These are phyloP conservation scores for Orbilia blumenaviensis DNA, from an alignment of 2,329 filamentous ascomycete species.

Conservation along the genomic window DNA sequence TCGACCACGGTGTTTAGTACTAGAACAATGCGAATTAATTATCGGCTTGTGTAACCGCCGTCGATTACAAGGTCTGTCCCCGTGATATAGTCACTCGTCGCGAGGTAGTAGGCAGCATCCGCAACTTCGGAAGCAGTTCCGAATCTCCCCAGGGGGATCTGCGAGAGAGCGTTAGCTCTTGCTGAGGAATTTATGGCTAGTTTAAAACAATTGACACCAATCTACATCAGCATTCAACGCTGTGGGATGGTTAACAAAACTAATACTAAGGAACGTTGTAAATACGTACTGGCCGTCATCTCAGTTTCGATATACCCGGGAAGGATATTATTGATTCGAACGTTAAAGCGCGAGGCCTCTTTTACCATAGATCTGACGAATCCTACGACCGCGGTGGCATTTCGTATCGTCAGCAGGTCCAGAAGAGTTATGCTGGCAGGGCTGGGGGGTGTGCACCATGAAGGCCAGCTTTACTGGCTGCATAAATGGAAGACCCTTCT, in stretches of 20 bases:
- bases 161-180: slow-evolving; percentile 59
- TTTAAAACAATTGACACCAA: too few species aligned
- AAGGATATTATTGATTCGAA: slow-evolving; percentile 81
- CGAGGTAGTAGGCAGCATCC: slow-evolving; percentile 81
- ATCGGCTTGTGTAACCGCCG: slow-evolving; percentile 71
- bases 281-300: slow-evolving; percentile 78
- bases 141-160: slow-evolving; percentile 74
- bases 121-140: slow-evolving; percentile 77
- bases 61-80: slow-evolving; percentile 88
- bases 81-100: slow-evolving; percentile 81
- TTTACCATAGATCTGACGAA: slow-evolving; percentile 74
- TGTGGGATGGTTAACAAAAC: background rate
- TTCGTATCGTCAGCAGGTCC: background rate
- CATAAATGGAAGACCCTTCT: slow-evolving; percentile 76
- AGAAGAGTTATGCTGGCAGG: background rate
- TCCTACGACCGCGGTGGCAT: slow-evolving; percentile 62
- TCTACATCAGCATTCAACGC: too few species aligned
- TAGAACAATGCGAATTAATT: background rate
- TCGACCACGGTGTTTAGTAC: background rate
- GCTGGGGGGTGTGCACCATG: slow-evolving; percentile 66
- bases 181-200: background rate
- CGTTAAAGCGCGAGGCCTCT: slow-evolving; percentile 69
- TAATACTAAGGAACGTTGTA: too few species aligned
- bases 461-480: slow-evolving; percentile 81
- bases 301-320: slow-evolving; percentile 84